Conservation (phyloP, 805 yeast species). For the Maudiozyma serrabonitensis region DNA sequence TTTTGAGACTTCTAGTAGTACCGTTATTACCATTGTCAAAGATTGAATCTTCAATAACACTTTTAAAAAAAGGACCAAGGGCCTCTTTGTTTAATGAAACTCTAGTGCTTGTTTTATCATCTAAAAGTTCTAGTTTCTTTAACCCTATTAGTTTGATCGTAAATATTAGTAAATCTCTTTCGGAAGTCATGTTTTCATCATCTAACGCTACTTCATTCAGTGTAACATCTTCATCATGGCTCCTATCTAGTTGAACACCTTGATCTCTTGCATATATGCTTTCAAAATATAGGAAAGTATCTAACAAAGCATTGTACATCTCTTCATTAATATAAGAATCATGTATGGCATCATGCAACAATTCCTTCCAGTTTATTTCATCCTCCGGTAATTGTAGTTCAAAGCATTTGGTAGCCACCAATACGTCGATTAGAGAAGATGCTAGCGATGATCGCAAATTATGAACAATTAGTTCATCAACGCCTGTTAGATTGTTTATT, state of each 20-base stretch:
- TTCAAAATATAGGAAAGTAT: constrained; percentile 22
- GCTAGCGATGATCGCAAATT: constrained; percentile 12
- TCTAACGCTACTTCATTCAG: constrained; percentile 11
- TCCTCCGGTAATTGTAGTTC: constrained; percentile 20
- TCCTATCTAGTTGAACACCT: constrained; percentile 15
- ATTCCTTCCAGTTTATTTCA: constrained; percentile 15
- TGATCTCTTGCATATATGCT: constrained; percentile 16
- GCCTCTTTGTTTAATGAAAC: constrained; percentile 18
- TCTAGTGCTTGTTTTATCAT: constrained; percentile 10
- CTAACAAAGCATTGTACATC: constrained; percentile 6
- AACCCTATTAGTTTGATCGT: constrained; percentile 25
- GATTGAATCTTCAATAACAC: constrained; percentile 18
- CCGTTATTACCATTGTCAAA: constrained; percentile 6
- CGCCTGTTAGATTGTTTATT: constrained; percentile 2
- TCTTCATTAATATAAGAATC: constrained; percentile 7
- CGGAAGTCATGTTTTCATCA: constrained; percentile 8
- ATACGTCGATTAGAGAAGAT: constrained; percentile 18
- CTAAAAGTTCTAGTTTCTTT: constrained; percentile 14
- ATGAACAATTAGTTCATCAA: background rate
- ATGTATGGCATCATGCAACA: constrained; percentile 11
- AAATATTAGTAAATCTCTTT: constrained; percentile 18
- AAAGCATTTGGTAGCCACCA: constrained; percentile 21
- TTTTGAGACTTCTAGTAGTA: background rate
- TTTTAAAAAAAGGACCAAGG: constrained; percentile 17
- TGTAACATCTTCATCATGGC: constrained; percentile 21